A percentile compares a stretch with the other conserved stretches of the same genome.
phyloP scores from a whole-genome alignment of 2,329 filamentous ascomycete genomes.

The Pseudodiploospora longispora region DNA sequence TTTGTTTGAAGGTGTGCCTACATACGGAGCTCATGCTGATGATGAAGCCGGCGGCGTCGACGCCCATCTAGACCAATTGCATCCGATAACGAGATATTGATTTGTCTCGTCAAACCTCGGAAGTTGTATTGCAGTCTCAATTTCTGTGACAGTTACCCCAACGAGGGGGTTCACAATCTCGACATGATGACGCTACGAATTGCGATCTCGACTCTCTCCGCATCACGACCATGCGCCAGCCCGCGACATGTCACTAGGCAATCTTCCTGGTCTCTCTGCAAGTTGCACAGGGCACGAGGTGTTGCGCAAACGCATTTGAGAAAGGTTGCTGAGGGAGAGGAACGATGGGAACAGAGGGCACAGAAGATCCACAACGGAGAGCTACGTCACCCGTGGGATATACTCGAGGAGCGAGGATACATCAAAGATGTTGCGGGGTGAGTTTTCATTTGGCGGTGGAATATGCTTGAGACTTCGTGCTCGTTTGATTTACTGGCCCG shows the following conservation, averaged over 20 bases:
- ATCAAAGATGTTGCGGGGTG: conserved; percentile 71
- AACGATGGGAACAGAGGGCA: conserved; percentile 41
- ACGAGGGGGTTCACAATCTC: not conserved
- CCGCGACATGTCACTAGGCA: conserved; percentile 16
- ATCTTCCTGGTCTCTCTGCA: conserved; percentile 12
- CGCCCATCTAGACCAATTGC: too few relatives aligned
- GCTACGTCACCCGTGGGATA: conserved; percentile 47
- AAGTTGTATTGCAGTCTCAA: too few relatives aligned
- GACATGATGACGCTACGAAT: conserved; percentile 20
- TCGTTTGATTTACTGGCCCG: too few relatives aligned
- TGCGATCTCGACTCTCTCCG: conserved; percentile 16
- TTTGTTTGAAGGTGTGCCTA: too few relatives aligned
- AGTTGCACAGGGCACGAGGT: conserved; percentile 22
- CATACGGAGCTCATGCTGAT: too few relatives aligned
- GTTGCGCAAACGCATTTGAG: conserved; percentile 34
- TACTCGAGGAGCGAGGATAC: conserved; percentile 64
- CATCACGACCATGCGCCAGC: conserved; percentile 15
- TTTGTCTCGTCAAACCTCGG: too few relatives aligned
- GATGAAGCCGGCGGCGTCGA: too few relatives aligned
- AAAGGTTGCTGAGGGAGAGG: conserved; percentile 34
- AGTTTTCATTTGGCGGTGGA: conserved; percentile 16
- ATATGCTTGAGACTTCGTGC: not conserved
- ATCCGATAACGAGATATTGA: too few relatives aligned
- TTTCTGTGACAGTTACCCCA: not conserved
- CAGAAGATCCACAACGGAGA: conserved; percentile 41